Evolutionary conservation across 805 yeast species (phyloP), one percentile per base, ranked within the genome.

Genomic region (Kuraishia hungarica): DNA sequence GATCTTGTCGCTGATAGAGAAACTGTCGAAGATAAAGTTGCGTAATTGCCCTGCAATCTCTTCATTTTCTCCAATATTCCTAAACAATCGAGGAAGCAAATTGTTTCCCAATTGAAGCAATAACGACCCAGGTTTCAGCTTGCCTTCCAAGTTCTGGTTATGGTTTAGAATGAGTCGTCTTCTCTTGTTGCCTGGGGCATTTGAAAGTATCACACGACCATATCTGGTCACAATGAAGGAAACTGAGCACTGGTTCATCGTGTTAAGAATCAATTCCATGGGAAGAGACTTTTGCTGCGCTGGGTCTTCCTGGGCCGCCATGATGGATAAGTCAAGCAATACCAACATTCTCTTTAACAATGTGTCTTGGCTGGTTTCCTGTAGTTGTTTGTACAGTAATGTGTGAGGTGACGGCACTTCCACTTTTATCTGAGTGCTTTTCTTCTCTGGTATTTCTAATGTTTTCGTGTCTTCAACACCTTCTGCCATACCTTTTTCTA

Each of bases 101-200:
- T 56, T 61, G 55, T 68, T 66, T 17, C 66, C 70, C 3, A 68
- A 53, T 21, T 61, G 66, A 2, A 69, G 55, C 7, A 69, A 55
- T 20, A 63, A 62, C 10, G 70, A 62, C 2, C 73, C 73, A 10
- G 72, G 70, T 57, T 66, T 66, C 10, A 58, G 55, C 50, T 66
- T 69, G 19, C 72, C 72, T 10, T 61, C 58, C 3, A 68, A 56
- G 6, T 54, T 56, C 55, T 67, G 66, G 43, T 59, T 53, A 6
- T 60, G 56, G 0, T 71, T 64, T 5, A 69, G 52, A 7, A 55
- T 54, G 15, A 60, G 49, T 43, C 65, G 39, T 56, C 72, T 61
- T 1, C 51, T n/a, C 11, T 15, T 23, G 51, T 52, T 43, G 21
- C 26, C 29, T 1, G 17, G 11, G 13, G 54, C 52, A 1, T 50